Base-by-base conservation (phyloP, 192 early-diverging fungal species). In the Ramicandelaber brevisporus region DNA sequence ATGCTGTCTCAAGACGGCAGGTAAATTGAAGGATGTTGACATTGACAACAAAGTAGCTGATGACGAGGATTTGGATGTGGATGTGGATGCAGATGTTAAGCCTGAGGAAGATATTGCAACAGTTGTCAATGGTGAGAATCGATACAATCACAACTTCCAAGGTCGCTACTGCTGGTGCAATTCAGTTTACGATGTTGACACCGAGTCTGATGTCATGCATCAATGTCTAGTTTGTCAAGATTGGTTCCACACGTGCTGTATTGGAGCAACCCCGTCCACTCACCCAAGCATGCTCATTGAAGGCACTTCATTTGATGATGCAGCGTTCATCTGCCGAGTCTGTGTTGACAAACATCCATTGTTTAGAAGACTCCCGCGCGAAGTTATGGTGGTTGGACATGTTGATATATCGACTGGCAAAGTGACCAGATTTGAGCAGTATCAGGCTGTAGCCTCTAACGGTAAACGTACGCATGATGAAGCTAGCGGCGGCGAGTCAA, bases 131-230 rank as follows among this genome's bases (percentile, higher is more conserved):
- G 36, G 41, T 2, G 35, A 66, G 26, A 93, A 93, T 50, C 37
- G 33, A 16, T 89, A 95, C 56, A 66, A 65, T 28, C 68, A 85
- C 38, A 85, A 83, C 44, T 95, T 74, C 42, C 40, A 54, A 21
- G 83, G 81, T 7, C 43, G 51, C 26, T 87, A 84, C 38, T 95
- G 88, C 50, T 71, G 64, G 57, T 95, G 88, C 48, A 51, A 83
- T 29, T 40, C 49, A 16, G 42, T 51, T 2, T 89, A 95, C 45
- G 69, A 83, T 32, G 64, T 66, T 2, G 57, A 55, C 10, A 64
- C 41, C 16, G 83, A 86, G 32, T 53, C 69, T 11, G 59, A 51
- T 8, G 54, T 57, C 24, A 95, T 95, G 88, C 34, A 68, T 6
- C 70, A 89, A 55, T 95, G 88, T 36, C 47, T 67, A 13, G 27